phyloP scores from a whole-genome alignment of 139 green algal species.

The Nannochloris sp. region DNA sequence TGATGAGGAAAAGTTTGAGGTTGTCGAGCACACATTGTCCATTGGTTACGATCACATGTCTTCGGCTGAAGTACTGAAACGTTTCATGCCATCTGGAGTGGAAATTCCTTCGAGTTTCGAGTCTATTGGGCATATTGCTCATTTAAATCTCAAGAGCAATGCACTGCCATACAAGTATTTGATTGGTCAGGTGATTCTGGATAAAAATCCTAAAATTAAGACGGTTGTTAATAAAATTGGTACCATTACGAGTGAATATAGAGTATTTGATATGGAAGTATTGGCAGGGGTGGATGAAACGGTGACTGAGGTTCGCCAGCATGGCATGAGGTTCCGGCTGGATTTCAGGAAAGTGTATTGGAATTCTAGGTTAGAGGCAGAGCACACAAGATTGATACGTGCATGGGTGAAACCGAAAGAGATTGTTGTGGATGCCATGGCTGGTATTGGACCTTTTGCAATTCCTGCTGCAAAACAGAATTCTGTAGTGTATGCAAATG shows the following conservation, averaged over 20 bases:
- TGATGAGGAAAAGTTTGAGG: neutral
- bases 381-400: slow-evolving; percentile 82
- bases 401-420: slow-evolving; percentile 44
- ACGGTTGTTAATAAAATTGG: slow-evolving; percentile 95
- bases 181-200: slow-evolving; percentile 76
- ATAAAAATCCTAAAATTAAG: slow-evolving; percentile 87
- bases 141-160: slow-evolving; percentile 89
- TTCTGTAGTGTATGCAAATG: slow-evolving; percentile 91
- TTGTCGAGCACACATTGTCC: neutral
- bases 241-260: slow-evolving; percentile 86
- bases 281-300: slow-evolving; percentile 62
- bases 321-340: slow-evolving; percentile 73
- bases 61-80: slow-evolving; percentile 27
- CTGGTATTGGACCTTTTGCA: slow-evolving; percentile 92
- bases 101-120: slow-evolving; percentile 90
- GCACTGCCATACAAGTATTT: slow-evolving; percentile 70
- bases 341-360: slow-evolving; percentile 95
- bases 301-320: slow-evolving; percentile 61
- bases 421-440: slow-evolving; percentile 79
- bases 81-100: slow-evolving; percentile 51
- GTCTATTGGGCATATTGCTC: slow-evolving; percentile 88
- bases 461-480: slow-evolving; percentile 74
- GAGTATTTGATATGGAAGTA: slow-evolving; percentile 91
- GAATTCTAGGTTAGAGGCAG: slow-evolving; percentile 92
- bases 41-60: neutral